Percentiles rank a stretch among this genome's conserved stretches.
phyloP scores from a whole-genome alignment of 2,329 filamentous ascomycete genomes.

The Rhexocercosporidium sp. region DNA sequence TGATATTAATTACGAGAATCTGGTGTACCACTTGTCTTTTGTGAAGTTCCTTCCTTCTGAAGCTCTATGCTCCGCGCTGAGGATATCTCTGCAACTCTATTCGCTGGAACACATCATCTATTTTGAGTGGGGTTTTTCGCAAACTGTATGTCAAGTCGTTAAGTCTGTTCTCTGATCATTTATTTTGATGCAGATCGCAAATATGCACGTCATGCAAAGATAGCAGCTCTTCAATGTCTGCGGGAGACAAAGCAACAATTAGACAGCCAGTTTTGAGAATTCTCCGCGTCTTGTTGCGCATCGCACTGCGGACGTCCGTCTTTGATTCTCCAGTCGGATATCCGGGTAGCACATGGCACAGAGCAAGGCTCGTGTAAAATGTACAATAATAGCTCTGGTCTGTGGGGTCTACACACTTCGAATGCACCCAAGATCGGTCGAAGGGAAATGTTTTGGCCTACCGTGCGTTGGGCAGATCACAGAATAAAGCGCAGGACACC shows the following conservation, averaged over 20 bases:
- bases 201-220: slow-evolving; percentile 11
- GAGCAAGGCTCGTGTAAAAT: not conserved
- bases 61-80: not conserved
- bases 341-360: not conserved
- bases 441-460: not conserved
- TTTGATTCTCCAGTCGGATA: not conserved
- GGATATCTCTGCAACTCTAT: not conserved
- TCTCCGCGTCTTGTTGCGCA: not conserved
- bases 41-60: not conserved
- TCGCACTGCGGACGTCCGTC: not conserved
- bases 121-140: not conserved
- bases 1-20: slow-evolving; percentile 28
- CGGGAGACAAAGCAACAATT: not conserved
- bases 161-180: not conserved
- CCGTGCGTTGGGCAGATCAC: too few relatives aligned
- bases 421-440: not conserved
- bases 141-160: not conserved
- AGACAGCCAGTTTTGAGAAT: not conserved
- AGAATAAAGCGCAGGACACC: too few relatives aligned
- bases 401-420: not conserved
- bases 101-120: not conserved
- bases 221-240: not conserved
- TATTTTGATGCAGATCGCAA: slow-evolving; percentile 6
- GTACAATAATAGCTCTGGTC: not conserved
- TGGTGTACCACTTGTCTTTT: slow-evolving; percentile 7